Conservation (phyloP, 1,284 basidiomycete species). For the Stygiomarasmius scandens region DNA sequence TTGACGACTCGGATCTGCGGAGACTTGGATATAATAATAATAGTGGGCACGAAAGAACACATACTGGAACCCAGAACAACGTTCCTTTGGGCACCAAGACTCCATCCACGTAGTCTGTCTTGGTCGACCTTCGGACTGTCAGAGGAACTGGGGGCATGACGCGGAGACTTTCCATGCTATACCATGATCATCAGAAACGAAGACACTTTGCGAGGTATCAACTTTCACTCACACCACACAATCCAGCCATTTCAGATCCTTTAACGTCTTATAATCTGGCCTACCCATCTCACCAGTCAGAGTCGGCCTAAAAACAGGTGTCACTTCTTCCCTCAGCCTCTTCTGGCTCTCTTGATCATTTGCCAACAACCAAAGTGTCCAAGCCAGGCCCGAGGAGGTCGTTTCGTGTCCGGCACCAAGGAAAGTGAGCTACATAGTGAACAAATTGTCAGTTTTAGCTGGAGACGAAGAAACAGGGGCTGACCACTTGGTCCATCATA, state of each 20-base stretch:
- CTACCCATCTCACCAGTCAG: constrained; percentile 2
- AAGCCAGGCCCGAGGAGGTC: constrained; percentile 41
- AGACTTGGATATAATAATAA: constrained; percentile 42
- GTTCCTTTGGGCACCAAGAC: constrained; percentile 50
- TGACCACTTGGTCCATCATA: constrained; percentile 54
- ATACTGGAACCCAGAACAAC: constrained; percentile 49
- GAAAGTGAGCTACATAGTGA: constrained; percentile 43
- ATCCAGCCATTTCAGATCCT: constrained; percentile 48
- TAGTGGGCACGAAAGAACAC: constrained; percentile 17
- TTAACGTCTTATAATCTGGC: constrained; percentile 41
- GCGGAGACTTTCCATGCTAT: constrained; percentile 41
- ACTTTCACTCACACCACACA: constrained; percentile 51
- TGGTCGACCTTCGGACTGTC: constrained; percentile 45
- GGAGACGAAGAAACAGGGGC: constrained; percentile 18
- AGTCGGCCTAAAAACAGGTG: constrained; percentile 36
- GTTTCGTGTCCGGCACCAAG: constrained; percentile 56
- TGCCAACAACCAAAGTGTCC: constrained; percentile 44
- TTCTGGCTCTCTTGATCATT: constrained; percentile 38
- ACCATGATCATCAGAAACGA: not conserved
- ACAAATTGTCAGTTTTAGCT: not conserved
- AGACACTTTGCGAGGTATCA: no score
- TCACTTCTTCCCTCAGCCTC: constrained; percentile 46
- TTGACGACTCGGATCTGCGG: constrained; percentile 56
- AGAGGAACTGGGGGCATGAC: constrained; percentile 49
- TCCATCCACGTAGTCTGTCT: constrained; percentile 47